Conservation (phyloP, 192 early-diverging fungal species). For the Jimgerdemannia lactiflua region DNA sequence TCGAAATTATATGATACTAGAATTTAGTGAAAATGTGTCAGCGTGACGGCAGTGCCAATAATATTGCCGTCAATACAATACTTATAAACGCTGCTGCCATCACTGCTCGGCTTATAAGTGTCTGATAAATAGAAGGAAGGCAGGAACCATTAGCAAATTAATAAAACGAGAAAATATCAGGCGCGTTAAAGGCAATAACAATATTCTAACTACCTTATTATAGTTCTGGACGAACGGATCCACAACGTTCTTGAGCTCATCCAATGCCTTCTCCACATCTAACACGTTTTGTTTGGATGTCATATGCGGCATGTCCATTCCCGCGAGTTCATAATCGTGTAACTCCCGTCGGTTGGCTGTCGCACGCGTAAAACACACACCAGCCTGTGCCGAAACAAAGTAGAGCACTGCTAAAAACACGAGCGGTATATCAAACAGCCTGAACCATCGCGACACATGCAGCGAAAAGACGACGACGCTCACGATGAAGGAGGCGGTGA, state of each 20-base stretch:
- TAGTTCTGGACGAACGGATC: conserved; percentile 15
- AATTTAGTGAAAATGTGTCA: too few species aligned
- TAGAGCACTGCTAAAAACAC: conserved; percentile 11
- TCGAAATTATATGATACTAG: too few species aligned
- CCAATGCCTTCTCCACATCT: conserved; percentile 1
- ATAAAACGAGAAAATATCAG: too few species aligned
- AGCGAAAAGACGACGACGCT: conserved; percentile 2
- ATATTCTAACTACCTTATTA: conserved; percentile 4
- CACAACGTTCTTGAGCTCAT: conserved; percentile 9
- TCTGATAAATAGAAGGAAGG: too few species aligned
- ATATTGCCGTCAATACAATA: too few species aligned
- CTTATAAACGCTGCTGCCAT: too few species aligned
- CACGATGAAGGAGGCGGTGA: conserved; percentile 14
- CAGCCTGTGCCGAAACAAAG: conserved; percentile 11
- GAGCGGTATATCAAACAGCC: conserved; percentile 11
- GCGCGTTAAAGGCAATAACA: too few species aligned
- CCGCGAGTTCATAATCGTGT: conserved; percentile 18
- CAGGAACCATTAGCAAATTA: too few species aligned
- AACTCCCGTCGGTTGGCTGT: conserved; percentile 8
- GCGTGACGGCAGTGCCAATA: too few species aligned
- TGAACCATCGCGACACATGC: conserved; percentile 13
- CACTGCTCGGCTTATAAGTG: too few species aligned
- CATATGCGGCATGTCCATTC: background rate
- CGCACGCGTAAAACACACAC: conserved; percentile 17
- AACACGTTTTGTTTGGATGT: background rate